Evolutionary conservation across 495 filamentous ascomycete genomes (phyloP), one percentile per base, ranked within the genome.

Genomic region (Talaromyces stipitatus): DNA sequence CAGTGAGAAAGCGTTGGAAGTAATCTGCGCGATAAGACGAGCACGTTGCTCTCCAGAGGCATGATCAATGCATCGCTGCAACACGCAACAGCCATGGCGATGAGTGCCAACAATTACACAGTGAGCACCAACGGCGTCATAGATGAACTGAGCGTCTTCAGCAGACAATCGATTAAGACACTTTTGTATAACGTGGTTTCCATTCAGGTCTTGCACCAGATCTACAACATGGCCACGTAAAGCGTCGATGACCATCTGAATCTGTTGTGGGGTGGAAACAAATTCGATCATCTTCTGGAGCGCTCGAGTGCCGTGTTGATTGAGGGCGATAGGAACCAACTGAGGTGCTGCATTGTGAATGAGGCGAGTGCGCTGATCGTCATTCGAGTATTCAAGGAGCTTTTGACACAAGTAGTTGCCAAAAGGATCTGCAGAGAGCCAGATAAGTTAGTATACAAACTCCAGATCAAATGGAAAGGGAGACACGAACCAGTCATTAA

Each of bases 241-340:
- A 18, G 92, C 87, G 27, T 83, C 68, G 58, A 95, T 94, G 62
- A 98, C 90, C 20, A 85, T 86, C 56, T 87, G 75, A 45, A 91
- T 88, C 72, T 88, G 86, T 62, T 87, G 84, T 3, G 80, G 75
- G 29, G 88, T 91, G 45, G 87, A 86, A 62, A 98, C 89, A 63
- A 88, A 92, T 67, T 98, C 94, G 59, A 98, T 97, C 94, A 98
- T 98, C 79, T 97, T 97, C 73, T 98, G 94, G 56, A 98, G 72
- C 61, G 94, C 94, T 28, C 94, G 83, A 36, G 94, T 98, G 58
- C 94, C 94, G 71, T 98, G 94, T 73, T 95, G 90, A 70, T 97
- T 97, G 53, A 97, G 73, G 7, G 95, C 94, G 67, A 97, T 97
- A 55, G 84, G 83, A 23, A 95, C 91, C 69, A 98, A 85, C 50